These are phyloP conservation scores for Xylaria arbuscula DNA, from an alignment of 2,329 filamentous ascomycete species.

Conservation along the genomic window DNA sequence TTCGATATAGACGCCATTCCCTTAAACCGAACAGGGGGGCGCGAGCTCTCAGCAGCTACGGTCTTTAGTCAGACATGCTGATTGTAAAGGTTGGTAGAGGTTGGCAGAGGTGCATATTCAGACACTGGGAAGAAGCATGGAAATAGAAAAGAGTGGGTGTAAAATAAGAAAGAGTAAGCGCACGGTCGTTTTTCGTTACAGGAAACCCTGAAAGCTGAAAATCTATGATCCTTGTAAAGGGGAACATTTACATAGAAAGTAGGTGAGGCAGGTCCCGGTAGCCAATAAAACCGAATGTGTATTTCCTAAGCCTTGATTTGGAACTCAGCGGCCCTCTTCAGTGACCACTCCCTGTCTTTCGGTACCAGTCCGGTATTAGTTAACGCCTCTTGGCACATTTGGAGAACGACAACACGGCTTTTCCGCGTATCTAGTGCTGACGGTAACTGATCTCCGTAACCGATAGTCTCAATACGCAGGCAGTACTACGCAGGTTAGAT, in stretches of 20 bases:
- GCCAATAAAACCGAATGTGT: not conserved
- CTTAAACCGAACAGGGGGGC: not conserved
- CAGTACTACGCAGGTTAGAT: too few species aligned
- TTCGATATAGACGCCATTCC: slow-evolving; percentile 8
- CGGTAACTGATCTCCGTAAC: not conserved
- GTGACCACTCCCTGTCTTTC: not conserved
- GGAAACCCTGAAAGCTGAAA: not conserved
- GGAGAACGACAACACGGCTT: not conserved
- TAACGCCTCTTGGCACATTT: not conserved
- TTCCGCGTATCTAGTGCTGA: not conserved
- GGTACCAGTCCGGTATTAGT: not conserved
- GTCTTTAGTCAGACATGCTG: not conserved
- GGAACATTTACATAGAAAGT: not conserved
- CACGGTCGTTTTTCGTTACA: not conserved
- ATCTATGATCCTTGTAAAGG: not conserved
- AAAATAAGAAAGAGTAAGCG: not conserved
- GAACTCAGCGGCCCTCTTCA: not conserved
- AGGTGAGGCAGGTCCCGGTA: not conserved
- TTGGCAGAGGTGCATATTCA: slow-evolving; percentile 6
- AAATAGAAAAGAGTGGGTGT: not conserved
- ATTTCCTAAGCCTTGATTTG: not conserved
- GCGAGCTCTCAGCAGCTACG: not conserved
- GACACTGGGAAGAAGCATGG: not conserved
- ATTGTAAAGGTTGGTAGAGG: not conserved
- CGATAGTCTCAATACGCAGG: not conserved